Evolutionary conservation across 169 alveolate species (phyloP).

Genomic region (Cryptosporidium viatorum): DNA sequence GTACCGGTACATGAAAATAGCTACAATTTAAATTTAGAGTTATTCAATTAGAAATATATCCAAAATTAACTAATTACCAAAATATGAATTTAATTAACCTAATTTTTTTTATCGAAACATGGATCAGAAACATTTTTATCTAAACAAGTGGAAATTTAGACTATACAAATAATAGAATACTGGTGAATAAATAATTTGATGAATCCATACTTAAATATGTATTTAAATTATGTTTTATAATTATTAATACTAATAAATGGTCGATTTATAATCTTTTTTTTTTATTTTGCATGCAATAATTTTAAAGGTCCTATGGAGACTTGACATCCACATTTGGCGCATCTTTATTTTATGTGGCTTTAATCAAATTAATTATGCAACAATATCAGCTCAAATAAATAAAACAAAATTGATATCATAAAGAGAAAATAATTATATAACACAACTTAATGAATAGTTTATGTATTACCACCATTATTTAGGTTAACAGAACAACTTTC

Average conservation of each 20-base stretch:
- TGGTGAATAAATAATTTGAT: not conserved
- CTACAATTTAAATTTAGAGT: not conserved
- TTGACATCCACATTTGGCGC: constrained; percentile 74
- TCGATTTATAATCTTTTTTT: not conserved
- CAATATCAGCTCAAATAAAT: not conserved
- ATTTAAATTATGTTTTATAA: not conserved
- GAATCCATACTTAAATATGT: not conserved
- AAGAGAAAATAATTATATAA: not conserved
- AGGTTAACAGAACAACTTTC: constrained; percentile 1
- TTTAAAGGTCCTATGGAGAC: constrained; percentile 48
- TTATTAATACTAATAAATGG: not conserved
- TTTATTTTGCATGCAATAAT: not conserved
- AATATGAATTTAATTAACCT: not conserved
- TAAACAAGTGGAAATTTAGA: not conserved
- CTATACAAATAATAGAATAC: not conserved
- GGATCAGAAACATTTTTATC: not conserved
- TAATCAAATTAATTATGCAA: not conserved
- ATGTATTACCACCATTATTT: not conserved
- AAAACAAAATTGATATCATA: not conserved
- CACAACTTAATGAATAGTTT: constrained; percentile 3
- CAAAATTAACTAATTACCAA: not conserved
- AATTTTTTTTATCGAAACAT: not conserved
- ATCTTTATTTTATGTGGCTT: constrained; percentile 51
- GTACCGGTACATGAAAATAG: constrained; percentile 5
- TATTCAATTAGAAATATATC: not conserved